Percentiles rank a stretch among this genome's conserved stretches.
phyloP scores from a whole-genome alignment of 768 basidiomycete species.

The Lactifluus pinguis region DNA sequence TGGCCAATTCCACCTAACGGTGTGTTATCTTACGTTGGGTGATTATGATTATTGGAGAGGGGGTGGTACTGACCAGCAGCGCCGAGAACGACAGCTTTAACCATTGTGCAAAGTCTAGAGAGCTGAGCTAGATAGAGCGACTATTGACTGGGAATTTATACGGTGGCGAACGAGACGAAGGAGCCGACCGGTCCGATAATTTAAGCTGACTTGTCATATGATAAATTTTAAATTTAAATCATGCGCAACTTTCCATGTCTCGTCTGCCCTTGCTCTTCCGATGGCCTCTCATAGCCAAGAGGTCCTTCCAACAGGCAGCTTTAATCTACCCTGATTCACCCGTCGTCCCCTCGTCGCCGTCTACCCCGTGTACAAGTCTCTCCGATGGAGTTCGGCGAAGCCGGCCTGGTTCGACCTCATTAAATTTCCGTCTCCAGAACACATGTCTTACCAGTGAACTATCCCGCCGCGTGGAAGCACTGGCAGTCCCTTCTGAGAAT shows the following conservation, averaged over 20 bases:
- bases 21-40: constrained; percentile 1
- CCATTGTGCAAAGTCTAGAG: constrained; percentile 29
- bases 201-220: no score
- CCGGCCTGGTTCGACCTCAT: neutral
- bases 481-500: neutral
- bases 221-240: neutral
- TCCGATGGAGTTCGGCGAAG: neutral
- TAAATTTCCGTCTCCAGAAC: neutral
- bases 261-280: no score
- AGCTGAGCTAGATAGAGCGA: neutral
- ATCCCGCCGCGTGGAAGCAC: constrained; percentile 14
- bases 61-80: constrained; percentile 59
- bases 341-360: neutral
- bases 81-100: constrained; percentile 92
- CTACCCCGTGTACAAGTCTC: neutral
- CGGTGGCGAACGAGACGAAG: neutral
- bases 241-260: neutral
- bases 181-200: no score
- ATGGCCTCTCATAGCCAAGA: neutral
- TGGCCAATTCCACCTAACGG: constrained; percentile 88
- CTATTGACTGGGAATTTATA: neutral
- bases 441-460: neutral
- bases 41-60: neutral
- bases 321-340: neutral
- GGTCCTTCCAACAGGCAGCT: neutral